Base-by-base conservation (phyloP, 2,329 filamentous ascomycete species). In the Chlorencoelia australis region DNA sequence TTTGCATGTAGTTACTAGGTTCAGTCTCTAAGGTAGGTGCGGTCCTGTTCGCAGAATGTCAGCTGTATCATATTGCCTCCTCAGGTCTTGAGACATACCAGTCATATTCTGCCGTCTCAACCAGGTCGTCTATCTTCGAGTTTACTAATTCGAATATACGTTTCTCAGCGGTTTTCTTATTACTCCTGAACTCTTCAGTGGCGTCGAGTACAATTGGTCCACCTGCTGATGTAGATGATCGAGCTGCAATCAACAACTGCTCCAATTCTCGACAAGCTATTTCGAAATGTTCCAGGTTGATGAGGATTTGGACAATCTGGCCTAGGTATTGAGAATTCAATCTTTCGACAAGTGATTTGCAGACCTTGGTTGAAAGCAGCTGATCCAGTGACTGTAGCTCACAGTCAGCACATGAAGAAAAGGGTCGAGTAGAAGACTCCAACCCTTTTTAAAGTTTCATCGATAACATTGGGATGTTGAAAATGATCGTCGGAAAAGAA, bases 141-240 rank as follows among this genome's bases (percentile, higher is more conserved):
- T 98, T 96, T 45, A 98, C 91, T 0, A 98, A 73, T 61, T 98
- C 93, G 55, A 98, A 98, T 40, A 98, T 96, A 21, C 93, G 82
- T 62, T 95, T 94, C 56, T 95, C 89, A 0, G 91, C 91, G 2
- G 82, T 87, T 64, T 96, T 95, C 63, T 95, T 95, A 56, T 94
- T 88, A 51, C 73, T 79, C 26, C 78, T 73, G 59, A 98, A 98
- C 41, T 85, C 75, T 47, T 86, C 81, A 0, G 91, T 96, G 0
- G 93, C 91, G 17, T 72, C 73, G 4, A 96, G 68, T 4, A 78
- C 75, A 37, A 95, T 74, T 0, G 86, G 82, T 0, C 84, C 86
- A 3, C 85, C 83, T 2, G 82, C 81, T 1, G 82, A 85, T 9
- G 77, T 79, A 5, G 85, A 86, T 6, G 85, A 88, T 33, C 89